These are phyloP conservation scores for Exophiala xenobiotica DNA, from an alignment of 2,329 filamentous ascomycete genomes.

Conservation along the genomic window DNA sequence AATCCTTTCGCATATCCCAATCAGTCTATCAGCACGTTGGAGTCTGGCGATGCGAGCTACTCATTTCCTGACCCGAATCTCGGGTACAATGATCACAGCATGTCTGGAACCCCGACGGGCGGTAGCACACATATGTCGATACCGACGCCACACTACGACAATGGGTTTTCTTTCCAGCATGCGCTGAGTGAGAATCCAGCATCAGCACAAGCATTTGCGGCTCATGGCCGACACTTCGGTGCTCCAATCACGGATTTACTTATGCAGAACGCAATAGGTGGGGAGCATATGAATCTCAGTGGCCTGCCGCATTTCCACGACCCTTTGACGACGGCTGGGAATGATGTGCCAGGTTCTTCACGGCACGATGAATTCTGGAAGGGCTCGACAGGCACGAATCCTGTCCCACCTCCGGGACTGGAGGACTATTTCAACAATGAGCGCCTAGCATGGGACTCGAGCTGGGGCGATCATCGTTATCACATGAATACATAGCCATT, in stretches of 20 bases:
- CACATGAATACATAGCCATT: background rate
- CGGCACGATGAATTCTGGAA: constrained; percentile 26
- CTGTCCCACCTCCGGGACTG: constrained; percentile 21
- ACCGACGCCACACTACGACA: constrained; percentile 3
- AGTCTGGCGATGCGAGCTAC: constrained; percentile 22
- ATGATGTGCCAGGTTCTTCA: background rate
- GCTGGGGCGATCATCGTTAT: constrained; percentile 8
- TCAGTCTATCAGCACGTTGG: constrained; percentile 38
- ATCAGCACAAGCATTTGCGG: constrained; percentile 8
- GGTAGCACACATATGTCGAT: constrained; percentile 2
- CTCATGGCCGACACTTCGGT: constrained; percentile 10
- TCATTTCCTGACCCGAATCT: constrained; percentile 14
- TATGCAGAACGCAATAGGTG: constrained; percentile 19
- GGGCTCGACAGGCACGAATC: constrained; percentile 7
- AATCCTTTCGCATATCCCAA: constrained; percentile 53
- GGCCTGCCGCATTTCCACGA: constrained; percentile 8
- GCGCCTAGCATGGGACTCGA: constrained; percentile 22
- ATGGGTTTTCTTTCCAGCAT: constrained; percentile 16
- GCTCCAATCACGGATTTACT: constrained; percentile 21
- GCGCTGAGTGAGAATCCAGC: constrained; percentile 10
- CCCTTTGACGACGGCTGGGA: background rate
- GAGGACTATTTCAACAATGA: constrained; percentile 25
- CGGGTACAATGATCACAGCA: constrained; percentile 8
- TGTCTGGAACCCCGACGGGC: constrained; percentile 4
- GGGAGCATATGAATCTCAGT: constrained; percentile 7